phyloP scores from a whole-genome alignment of 352 stramenopile species.

The Pythium graminicola region DNA sequence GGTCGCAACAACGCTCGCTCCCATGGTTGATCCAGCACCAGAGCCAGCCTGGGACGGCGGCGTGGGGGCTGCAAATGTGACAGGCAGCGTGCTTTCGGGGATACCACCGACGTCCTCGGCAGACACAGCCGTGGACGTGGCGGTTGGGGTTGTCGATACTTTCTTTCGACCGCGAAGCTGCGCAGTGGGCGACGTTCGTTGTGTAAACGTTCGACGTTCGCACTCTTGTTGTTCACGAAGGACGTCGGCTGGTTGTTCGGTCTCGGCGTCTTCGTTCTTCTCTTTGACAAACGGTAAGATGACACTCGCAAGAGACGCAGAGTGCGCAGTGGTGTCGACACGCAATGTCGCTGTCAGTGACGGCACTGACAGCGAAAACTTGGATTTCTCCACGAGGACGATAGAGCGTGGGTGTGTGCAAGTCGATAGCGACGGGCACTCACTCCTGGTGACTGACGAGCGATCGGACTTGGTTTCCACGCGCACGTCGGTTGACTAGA shows the following conservation, averaged over 20 bases:
- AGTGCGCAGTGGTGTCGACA: not conserved
- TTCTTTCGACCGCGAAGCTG: conserved; percentile 18
- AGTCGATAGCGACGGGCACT: not conserved
- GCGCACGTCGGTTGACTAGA: too few species aligned
- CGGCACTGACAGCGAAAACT: conserved; percentile 25
- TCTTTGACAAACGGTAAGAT: conserved; percentile 4
- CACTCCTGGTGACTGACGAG: too few species aligned
- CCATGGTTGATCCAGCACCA: not conserved
- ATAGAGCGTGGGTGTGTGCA: not conserved
- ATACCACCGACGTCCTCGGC: not conserved
- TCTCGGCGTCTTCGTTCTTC: conserved; percentile 19
- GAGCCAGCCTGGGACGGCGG: conserved; percentile 13
- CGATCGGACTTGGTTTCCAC: too few species aligned
- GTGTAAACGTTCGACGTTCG: conserved; percentile 13
- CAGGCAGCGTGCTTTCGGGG: conserved; percentile 9
- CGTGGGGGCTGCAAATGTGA: conserved; percentile 19
- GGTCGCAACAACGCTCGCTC: not conserved
- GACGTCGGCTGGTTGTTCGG: conserved; percentile 1
- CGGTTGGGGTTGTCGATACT: not conserved
- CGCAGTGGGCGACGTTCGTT: conserved; percentile 20
- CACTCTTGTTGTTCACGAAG: conserved; percentile 17
- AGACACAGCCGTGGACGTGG: not conserved
- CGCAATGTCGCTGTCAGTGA: conserved; percentile 8
- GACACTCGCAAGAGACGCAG: not conserved
- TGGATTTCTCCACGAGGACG: conserved; percentile 20